phyloP scores from a whole-genome alignment of 2,329 filamentous ascomycete species.

The Colletotrichum theobromicola region DNA sequence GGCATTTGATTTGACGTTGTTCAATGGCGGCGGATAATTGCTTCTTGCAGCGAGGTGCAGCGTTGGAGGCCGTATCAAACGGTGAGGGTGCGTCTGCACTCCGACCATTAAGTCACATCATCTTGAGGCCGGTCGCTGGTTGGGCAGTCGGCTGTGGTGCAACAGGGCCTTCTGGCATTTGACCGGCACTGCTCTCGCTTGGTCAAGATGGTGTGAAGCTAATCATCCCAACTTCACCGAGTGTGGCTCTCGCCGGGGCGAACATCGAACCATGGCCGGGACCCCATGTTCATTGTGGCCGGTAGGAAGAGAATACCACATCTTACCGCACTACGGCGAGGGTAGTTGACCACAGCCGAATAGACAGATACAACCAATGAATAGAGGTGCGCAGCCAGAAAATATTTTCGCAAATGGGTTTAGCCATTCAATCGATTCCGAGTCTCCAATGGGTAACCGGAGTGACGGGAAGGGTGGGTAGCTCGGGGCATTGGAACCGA shows the following conservation, averaged over 20 bases:
- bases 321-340: neutral
- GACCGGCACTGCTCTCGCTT: slow-evolving; percentile 15
- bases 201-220: slow-evolving; percentile 7
- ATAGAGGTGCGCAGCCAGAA: neutral
- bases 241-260: neutral
- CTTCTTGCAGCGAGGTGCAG: slow-evolving; percentile 8
- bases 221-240: slow-evolving; percentile 14
- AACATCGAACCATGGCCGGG: slow-evolving; percentile 1
- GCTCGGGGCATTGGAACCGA: neutral
- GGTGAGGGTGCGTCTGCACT: neutral
- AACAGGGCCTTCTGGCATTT: neutral
- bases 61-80: neutral
- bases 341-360: neutral
- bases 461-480: neutral
- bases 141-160: neutral
- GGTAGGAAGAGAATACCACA: neutral
- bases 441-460: neutral
- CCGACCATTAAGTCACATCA: neutral
- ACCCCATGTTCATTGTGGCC: neutral
- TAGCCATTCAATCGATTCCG: neutral
- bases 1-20: neutral
- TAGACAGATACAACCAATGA: neutral
- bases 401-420: neutral
- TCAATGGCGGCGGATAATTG: neutral
- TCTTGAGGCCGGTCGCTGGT: neutral